Evolutionary conservation across 805 yeast species (phyloP), one percentile per base, ranked within the genome.

Genomic region (Candida pini): DNA sequence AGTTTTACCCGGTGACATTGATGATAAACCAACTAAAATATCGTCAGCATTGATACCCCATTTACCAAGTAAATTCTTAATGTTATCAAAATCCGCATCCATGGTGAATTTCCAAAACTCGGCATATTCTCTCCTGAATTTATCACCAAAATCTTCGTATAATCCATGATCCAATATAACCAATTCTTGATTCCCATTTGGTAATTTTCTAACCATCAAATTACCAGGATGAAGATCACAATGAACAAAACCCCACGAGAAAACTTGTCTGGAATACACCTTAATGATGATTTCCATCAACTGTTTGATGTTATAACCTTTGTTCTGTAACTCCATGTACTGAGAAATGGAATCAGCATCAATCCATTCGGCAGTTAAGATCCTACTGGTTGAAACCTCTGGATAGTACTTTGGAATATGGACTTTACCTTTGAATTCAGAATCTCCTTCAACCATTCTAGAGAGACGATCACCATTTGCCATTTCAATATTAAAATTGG

Each of bases 191-290:
- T 54, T 51, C 7, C 34, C 38, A 5, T 44, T 41, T 10, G 60
- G 36, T 15, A 53, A 53, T 19, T 53, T 47, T 25, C 88, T 60
- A 4, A 78, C 74, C 36, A 84, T 51, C 44, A 84, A 56, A 52
- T 83, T 84, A 5, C 94, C 94, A 2, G 92, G 92, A 48, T 83
- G 94, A 9, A 90, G 85, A 50, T 81, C 89, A 34, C 84, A 73
- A 51, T 81, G 88, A 13, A 81, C 76, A 21, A 73, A 62, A 5
- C 86, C 87, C 71, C 81, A 81, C 20, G 64, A 58, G 53, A 78
- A 81, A 13, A 78, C 72, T 57, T 76, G 84, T 40, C 69, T 65
- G 16, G 77, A 73, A 44, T 71, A 72, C 14, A 75, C 62, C 31
- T 60, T 59, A 30, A 76, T 59, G 44, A 79, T 71, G 38, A 66